These are phyloP conservation scores for Cymbidium sinense DNA, from an alignment of 106 monocot genomes.

Conservation along the genomic window DNA sequence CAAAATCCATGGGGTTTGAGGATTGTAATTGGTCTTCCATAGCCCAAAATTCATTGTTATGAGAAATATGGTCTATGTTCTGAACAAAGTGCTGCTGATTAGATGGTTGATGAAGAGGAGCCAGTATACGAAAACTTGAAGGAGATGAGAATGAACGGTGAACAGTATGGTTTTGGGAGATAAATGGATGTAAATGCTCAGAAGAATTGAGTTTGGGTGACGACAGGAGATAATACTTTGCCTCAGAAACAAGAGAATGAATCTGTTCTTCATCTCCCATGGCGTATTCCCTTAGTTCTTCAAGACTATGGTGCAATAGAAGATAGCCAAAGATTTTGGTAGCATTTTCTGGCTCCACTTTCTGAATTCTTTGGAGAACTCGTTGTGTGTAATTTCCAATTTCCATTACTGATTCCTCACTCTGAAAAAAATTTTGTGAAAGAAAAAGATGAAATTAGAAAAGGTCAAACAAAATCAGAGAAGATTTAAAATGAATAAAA, in stretches of 20 bases:
- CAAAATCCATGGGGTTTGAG: background rate
- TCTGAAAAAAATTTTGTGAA: background rate
- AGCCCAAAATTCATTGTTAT: background rate
- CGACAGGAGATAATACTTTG: conserved; percentile 22
- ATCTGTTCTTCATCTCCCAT: conserved; percentile 36
- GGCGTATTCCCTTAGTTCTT: conserved; percentile 47
- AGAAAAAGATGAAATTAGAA: background rate
- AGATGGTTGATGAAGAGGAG: background rate
- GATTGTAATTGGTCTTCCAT: background rate
- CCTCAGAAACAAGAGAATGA: conserved; percentile 31
- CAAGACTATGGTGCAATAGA: conserved; percentile 21
- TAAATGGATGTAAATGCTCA: conserved; percentile 3
- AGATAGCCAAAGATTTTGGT: conserved; percentile 55
- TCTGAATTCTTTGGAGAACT: conserved; percentile 33
- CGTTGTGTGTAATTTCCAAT: conserved; percentile 32
- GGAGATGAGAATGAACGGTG: conserved; percentile 18
- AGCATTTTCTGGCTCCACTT: conserved; percentile 48
- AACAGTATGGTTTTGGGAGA: background rate
- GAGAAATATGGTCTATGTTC: background rate
- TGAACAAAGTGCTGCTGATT: background rate
- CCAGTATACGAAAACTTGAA: conserved; percentile 19
- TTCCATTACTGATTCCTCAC: conserved; percentile 30
- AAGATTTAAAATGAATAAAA: background rate
- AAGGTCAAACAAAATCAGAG: background rate
- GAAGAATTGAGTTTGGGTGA: background rate